Evolutionary conservation across 1,284 basidiomycete species (phyloP).

Genomic region (Heterobasidion parviporum): DNA sequence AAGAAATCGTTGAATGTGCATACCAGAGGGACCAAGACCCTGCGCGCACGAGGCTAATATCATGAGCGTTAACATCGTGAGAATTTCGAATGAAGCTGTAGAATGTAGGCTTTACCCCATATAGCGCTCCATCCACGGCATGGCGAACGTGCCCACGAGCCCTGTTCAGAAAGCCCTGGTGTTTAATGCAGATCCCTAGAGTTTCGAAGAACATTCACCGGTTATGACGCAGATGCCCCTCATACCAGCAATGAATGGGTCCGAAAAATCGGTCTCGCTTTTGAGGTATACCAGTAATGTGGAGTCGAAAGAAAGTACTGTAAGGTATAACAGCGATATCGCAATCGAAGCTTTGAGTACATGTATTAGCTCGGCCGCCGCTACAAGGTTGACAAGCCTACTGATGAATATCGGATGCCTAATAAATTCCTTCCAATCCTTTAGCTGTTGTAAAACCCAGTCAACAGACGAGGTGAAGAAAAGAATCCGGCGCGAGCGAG

Average conservation of each 20-base stretch:
- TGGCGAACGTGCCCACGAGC: conserved; percentile 34
- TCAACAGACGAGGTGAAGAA: neutral
- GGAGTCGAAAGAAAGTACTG: conserved; percentile 36
- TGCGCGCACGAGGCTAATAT: conserved; percentile 26
- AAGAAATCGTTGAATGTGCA: conserved; percentile 30
- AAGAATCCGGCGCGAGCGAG: neutral
- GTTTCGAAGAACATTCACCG: neutral
- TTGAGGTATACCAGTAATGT: conserved; percentile 42
- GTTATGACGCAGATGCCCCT: conserved; percentile 32
- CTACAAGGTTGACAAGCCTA: neutral
- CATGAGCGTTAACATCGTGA: neutral
- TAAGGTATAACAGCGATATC: conserved; percentile 41
- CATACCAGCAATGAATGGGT: conserved; percentile 48
- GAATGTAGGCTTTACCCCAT: conserved; percentile 23
- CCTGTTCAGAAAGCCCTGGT: conserved; percentile 21
- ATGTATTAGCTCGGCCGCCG: neutral
- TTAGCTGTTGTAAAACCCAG: conserved; percentile 4
- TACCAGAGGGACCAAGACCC: conserved; percentile 28
- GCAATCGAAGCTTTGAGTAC: conserved; percentile 26
- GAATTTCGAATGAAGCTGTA: neutral
- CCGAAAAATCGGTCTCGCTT: conserved; percentile 30
- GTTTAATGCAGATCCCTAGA: neutral
- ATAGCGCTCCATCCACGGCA: conserved; percentile 31
- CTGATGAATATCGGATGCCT: conserved; percentile 33
- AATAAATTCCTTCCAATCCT: conserved; percentile 37